These are phyloP conservation scores for Trichophyton simii DNA, from an alignment of 2,329 filamentous ascomycete species.

Conservation along the genomic window DNA sequence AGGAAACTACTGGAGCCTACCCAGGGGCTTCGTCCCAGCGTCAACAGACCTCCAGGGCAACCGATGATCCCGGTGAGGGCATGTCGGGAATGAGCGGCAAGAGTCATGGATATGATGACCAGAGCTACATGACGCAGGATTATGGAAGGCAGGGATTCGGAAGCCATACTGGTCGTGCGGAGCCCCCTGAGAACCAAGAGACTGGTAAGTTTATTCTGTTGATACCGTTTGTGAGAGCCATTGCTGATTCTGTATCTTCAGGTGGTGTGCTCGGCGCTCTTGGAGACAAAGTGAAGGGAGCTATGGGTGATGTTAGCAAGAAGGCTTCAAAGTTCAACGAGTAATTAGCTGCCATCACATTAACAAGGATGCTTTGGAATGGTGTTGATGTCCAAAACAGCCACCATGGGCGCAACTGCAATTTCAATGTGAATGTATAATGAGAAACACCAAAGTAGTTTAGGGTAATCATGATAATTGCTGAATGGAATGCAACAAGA, in stretches of 20 bases:
- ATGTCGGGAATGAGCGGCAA: not conserved
- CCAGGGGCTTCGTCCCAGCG: not conserved
- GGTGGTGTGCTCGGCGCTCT: slow-evolving; percentile 2
- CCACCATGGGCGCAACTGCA: not conserved
- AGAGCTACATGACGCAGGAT: not conserved
- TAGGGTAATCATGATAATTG: not conserved
- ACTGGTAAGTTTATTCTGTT: not conserved
- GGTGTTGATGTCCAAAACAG: not conserved
- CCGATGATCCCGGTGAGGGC: slow-evolving; percentile 1
- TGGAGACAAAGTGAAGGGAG: slow-evolving; percentile 8
- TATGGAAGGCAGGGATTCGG: not conserved
- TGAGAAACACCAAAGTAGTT: not conserved
- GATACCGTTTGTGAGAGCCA: not conserved
- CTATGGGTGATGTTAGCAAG: slow-evolving; percentile 2
- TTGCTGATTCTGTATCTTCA: not conserved
- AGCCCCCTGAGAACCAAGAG: not conserved
- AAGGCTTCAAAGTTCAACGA: slow-evolving; percentile 1
- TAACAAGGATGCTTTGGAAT: not conserved
- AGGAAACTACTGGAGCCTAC: not conserved
- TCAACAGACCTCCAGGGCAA: not conserved
- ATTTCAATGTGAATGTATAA: not conserved
- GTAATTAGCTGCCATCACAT: not conserved
- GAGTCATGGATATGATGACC: not conserved
- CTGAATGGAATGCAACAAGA: not conserved
- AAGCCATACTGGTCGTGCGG: not conserved